A percentile compares a stretch with the other conserved stretches of the same genome.
These are phyloP conservation scores for Botrytis porri DNA, from an alignment of 2,329 filamentous ascomycete genomes.

Conservation along the genomic window DNA sequence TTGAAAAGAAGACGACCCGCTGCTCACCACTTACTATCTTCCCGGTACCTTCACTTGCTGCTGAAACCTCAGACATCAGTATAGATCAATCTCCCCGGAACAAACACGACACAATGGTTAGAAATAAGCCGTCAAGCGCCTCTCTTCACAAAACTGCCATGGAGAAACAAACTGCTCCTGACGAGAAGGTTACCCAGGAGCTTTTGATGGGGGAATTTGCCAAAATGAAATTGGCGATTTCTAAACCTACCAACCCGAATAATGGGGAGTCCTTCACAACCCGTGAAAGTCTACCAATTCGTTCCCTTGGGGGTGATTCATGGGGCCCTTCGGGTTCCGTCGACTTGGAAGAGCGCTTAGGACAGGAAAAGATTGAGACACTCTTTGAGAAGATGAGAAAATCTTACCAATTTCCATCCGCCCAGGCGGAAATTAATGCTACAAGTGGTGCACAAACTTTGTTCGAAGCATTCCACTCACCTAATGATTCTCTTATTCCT, in stretches of 20 bases:
- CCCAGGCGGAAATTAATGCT: too few relatives aligned
- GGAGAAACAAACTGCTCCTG: neutral
- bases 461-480: slow-evolving; percentile 26
- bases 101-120: neutral
- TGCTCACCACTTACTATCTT: neutral
- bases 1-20: neutral
- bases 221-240: neutral
- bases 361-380: neutral
- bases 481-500: neutral
- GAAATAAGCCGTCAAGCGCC: neutral
- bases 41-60: neutral
- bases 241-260: neutral
- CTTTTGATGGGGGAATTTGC: neutral
- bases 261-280: neutral
- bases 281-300: neutral
- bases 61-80: neutral
- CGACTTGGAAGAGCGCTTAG: neutral
- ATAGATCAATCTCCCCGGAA: too few relatives aligned
- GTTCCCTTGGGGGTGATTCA: neutral
- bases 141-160: neutral
- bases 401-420: neutral
- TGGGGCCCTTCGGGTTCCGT: neutral
- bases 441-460: slow-evolving; percentile 21
- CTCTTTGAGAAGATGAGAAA: neutral
- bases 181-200: neutral